Evolutionary conservation across 768 basidiomycete genomes (phyloP).

Genomic region (Roridomyces roridus): DNA sequence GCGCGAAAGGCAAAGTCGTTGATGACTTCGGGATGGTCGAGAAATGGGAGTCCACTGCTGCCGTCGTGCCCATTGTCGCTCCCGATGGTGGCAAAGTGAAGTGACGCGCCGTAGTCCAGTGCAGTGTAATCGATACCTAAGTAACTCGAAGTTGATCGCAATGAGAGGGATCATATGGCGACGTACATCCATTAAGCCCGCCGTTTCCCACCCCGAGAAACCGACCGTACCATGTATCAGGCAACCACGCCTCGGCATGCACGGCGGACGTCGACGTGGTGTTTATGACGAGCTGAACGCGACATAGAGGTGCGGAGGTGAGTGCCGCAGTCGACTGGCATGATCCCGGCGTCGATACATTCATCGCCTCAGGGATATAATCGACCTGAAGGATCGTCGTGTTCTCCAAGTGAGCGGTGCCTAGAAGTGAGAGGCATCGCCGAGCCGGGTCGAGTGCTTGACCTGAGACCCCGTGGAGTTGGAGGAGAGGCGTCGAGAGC

Average conservation of each 20-base stretch:
- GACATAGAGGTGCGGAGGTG: not conserved
- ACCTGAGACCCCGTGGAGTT: too few species aligned
- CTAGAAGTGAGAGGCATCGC: not conserved
- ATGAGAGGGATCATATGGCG: not conserved
- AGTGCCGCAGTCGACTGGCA: not conserved
- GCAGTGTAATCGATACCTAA: not conserved
- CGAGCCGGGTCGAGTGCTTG: too few species aligned
- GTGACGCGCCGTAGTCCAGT: slow-evolving; percentile 1
- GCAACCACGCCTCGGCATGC: not conserved
- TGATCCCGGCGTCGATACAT: not conserved
- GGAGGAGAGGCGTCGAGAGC: too few species aligned
- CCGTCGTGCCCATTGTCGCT: slow-evolving; percentile 29
- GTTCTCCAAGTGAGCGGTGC: not conserved
- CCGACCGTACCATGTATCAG: not conserved
- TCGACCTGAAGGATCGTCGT: not conserved
- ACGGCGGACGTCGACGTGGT: not conserved
- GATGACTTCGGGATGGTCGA: slow-evolving; percentile 27
- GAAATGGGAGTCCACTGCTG: slow-evolving; percentile 7
- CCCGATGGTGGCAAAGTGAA: slow-evolving; percentile 20
- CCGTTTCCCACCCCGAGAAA: slow-evolving; percentile 2
- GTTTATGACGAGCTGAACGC: not conserved
- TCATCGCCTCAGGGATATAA: not conserved
- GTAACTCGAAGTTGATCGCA: not conserved
- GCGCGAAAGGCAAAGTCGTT: slow-evolving; percentile 28
- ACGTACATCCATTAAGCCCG: slow-evolving; percentile 1